A percentile compares a stretch with the other conserved stretches of the same genome.
These are phyloP conservation scores for Boletus hoseneyae DNA, from an alignment of 1,284 basidiomycete genomes.

Conservation along the genomic window DNA sequence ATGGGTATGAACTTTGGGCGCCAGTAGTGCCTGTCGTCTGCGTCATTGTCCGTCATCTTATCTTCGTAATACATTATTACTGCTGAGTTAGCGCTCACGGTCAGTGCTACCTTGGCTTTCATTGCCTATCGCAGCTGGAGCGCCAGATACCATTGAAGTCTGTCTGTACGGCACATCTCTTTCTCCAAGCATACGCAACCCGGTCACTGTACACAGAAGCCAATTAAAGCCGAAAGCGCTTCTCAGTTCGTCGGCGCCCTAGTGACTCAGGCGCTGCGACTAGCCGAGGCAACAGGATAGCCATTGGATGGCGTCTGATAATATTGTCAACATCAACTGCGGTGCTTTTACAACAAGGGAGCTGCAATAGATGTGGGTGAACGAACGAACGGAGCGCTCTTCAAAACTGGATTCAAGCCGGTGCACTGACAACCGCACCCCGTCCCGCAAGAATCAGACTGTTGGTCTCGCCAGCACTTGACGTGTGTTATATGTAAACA, in stretches of 20 bases:
- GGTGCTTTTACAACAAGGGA: slow-evolving; percentile 2
- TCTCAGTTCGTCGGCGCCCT: too few species aligned
- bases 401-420: slow-evolving; percentile 4
- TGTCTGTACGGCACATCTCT: too few species aligned
- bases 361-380: slow-evolving; percentile 13
- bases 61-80: slow-evolving; percentile 2
- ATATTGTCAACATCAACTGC: too few species aligned
- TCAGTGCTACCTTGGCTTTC: too few species aligned
- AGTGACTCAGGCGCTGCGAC: too few species aligned
- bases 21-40: not conserved
- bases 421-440: slow-evolving; percentile 64
- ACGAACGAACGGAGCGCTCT: slow-evolving; percentile 6
- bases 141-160: too few species aligned
- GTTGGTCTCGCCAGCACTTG: slow-evolving; percentile 54
- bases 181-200: too few species aligned
- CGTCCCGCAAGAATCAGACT: slow-evolving; percentile 51
- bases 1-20: not conserved
- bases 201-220: too few species aligned
- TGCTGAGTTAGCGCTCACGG: not conserved
- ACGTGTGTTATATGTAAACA: slow-evolving; percentile 70
- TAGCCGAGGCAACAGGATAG: too few species aligned
- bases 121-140: too few species aligned
- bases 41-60: not conserved
- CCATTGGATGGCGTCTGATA: too few species aligned
- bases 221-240: too few species aligned